Percentiles rank a stretch among this genome's conserved stretches.
Conservation (phyloP, 441 rosid genomes). For the Theobroma grandiflorum region DNA sequence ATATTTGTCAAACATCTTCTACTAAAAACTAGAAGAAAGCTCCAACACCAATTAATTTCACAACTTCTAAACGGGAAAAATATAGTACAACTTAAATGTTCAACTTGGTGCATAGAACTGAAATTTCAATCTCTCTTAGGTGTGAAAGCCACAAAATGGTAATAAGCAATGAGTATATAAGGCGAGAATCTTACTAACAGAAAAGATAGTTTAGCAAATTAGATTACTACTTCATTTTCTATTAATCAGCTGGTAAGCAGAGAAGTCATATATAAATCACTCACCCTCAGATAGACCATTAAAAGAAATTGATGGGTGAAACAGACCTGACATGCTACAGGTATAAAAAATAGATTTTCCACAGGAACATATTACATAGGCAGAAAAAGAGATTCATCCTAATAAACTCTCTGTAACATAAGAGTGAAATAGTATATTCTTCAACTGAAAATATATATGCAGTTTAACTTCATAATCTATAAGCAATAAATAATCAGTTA, state of each 20-base stretch:
- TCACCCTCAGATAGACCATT: background rate
- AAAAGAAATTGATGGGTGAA: background rate
- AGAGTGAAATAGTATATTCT: background rate
- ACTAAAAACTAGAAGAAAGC: background rate
- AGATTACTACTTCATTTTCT: background rate
- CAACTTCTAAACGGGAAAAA: background rate
- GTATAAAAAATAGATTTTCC: background rate
- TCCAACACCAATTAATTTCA: background rate
- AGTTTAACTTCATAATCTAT: slow-evolving; percentile 16
- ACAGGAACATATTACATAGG: background rate
- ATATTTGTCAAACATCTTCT: background rate
- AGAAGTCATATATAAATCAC: background rate
- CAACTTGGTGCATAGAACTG: background rate
- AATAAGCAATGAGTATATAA: background rate
- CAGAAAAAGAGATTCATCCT: background rate
- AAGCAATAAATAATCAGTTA: slow-evolving; percentile 14
- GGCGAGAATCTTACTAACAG: background rate
- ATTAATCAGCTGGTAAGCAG: background rate
- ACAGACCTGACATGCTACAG: background rate
- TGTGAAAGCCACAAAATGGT: background rate
- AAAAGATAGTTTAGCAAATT: background rate
- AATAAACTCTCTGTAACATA: slow-evolving; percentile 8
- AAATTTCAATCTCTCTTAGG: background rate
- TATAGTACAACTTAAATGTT: background rate
- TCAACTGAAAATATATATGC: background rate